Evolutionary conservation across 2,329 filamentous ascomycete species (phyloP).

Genomic region (Aspergillus aculeatinus): DNA sequence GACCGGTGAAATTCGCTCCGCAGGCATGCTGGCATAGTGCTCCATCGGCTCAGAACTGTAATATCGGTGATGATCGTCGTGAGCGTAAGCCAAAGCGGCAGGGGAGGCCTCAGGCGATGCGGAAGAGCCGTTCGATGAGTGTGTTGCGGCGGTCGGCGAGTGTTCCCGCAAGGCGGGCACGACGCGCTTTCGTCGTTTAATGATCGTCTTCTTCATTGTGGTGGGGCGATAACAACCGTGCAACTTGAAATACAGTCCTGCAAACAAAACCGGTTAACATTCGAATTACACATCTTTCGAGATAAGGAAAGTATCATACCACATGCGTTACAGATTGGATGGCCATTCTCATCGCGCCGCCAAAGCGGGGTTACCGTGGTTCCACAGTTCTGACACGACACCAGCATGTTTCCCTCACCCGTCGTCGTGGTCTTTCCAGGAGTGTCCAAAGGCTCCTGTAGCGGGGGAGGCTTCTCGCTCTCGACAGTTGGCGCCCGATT

Average conservation of each 20-base stretch:
- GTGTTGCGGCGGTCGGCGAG: constrained; percentile 41
- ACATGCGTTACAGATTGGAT: constrained; percentile 98
- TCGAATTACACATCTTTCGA: background rate
- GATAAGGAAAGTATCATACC: constrained; percentile 59
- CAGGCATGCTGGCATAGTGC: constrained; percentile 47
- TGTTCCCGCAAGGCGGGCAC: constrained; percentile 68
- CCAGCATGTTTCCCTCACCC: constrained; percentile 57
- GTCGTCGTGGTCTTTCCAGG: constrained; percentile 21
- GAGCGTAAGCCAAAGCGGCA: constrained; percentile 29
- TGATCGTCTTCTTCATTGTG: constrained; percentile 98
- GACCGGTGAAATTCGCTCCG: constrained; percentile 42
- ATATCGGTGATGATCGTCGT: constrained; percentile 36
- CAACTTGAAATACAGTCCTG: constrained; percentile 92
- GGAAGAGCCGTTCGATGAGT: constrained; percentile 45
- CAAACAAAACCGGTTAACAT: constrained; percentile 1
- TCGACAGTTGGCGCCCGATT: constrained; percentile 34
- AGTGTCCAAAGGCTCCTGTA: constrained; percentile 25
- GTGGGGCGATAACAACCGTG: constrained; percentile 90
- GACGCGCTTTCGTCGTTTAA: constrained; percentile 92
- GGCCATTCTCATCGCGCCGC: constrained; percentile 88
- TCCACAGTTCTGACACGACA: constrained; percentile 94
- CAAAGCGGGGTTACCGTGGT: constrained; percentile 96
- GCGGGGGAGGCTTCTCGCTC: constrained; percentile 16
- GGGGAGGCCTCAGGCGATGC: constrained; percentile 43
- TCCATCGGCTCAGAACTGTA: constrained; percentile 35